Percentiles rank a stretch among this genome's conserved stretches.
phyloP scores from a whole-genome alignment of 2,329 filamentous ascomycete species.

The Zymoseptoria crescenta region DNA sequence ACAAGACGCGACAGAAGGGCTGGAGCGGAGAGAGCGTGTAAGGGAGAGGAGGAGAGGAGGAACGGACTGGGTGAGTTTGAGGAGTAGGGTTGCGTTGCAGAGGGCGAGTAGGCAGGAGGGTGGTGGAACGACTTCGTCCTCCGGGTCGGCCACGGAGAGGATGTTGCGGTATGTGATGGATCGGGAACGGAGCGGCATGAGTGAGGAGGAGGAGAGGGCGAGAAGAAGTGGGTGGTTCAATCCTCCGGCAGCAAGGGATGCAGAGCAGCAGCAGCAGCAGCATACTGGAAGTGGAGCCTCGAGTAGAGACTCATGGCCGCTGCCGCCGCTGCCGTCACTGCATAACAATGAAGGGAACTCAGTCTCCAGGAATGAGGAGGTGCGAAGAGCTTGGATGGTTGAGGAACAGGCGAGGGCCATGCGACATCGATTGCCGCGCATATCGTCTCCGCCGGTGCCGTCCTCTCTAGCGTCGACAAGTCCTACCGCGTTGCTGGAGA shows the following conservation, averaged over 20 bases:
- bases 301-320: constrained; percentile 17
- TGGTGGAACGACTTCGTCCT: constrained; percentile 2
- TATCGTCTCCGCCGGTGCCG: constrained; percentile 20
- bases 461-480: constrained; percentile 11
- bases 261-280: constrained; percentile 6
- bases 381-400: neutral
- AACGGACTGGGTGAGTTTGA: constrained; percentile 25
- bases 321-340: constrained; percentile 20
- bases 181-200: constrained; percentile 28
- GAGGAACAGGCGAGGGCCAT: constrained; percentile 28
- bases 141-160: constrained; percentile 28
- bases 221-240: constrained; percentile 29
- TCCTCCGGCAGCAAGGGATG: constrained; percentile 2
- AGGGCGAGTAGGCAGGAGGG: constrained; percentile 24
- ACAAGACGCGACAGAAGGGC: constrained; percentile 9
- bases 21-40: constrained; percentile 20
- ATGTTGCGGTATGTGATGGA: constrained; percentile 36
- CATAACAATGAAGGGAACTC: neutral
- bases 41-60: constrained; percentile 24
- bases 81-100: constrained; percentile 27
- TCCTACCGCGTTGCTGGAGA: constrained; percentile 42
- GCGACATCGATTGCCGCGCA: constrained; percentile 24
- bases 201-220: constrained; percentile 28
- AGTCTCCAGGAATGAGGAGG: constrained; percentile 2
- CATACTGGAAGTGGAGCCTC: constrained; percentile 7